Evolutionary conservation across 108 stramenopile species (phyloP), one percentile per base, ranked within the genome.

Genomic region (Nitzschia sp.): DNA sequence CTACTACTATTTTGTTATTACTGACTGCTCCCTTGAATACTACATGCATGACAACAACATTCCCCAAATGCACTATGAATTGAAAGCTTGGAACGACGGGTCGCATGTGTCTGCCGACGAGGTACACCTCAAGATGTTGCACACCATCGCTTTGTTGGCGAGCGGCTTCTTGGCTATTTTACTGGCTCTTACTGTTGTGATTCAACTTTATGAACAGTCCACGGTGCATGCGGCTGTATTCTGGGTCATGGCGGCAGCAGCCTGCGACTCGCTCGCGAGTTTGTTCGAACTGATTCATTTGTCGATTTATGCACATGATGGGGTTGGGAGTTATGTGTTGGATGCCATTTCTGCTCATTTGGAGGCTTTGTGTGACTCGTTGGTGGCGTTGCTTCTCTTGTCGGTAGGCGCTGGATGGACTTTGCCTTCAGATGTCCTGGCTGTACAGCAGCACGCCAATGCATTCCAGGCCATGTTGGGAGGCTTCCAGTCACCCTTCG

Each of bases 381-480:
- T 89, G 55, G 76, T 94, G n/a, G 80, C 88, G 3, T 43, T 89
- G 25, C 44, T 94, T 22, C 59, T 88, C 38, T 64, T 94, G 1
- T 73, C 71, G 29, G 83, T 94, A 65, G 92, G 75, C 34, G 76
- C 86, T 42, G 92, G 92, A 8, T 94, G 92, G 92, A 94, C 92
- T 0, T 70, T 94, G 50, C 88, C 92, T 2, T 76, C 83, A 10
- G 89, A 91, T 73, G 84, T 84, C 0, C 48, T 86, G 14, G 59
- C 68, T 14, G 77, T 71, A 51, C 72, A 75, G 54, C 73, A 65
- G 38, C 76, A 67, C 57, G 65, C 77, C 20, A 76, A 26, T 37
- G 44, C 72, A 19, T 38, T 77, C 17, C 70, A 84, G 53, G 61
- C 73, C 22, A 53, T 78, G 26, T 26, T 88, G 12, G 71, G 73